Evolutionary conservation across 176 grass and related monocot species (phyloP).

Genomic region (Luzula sylvatica): DNA sequence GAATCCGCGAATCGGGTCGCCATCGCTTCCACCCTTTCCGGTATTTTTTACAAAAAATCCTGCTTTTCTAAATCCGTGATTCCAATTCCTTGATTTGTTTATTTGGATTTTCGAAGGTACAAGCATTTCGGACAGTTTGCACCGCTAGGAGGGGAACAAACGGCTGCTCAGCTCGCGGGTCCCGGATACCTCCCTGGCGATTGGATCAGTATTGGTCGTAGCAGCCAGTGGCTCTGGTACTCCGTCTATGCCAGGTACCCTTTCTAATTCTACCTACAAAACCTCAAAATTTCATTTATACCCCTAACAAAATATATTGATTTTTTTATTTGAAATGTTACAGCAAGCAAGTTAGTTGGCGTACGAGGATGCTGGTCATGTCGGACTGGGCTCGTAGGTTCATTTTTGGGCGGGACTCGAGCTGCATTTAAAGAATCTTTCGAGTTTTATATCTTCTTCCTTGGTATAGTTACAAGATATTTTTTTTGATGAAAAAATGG

Average conservation of each 20-base stretch:
- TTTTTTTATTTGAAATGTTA: not conserved
- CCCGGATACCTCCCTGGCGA: slow-evolving; percentile 31
- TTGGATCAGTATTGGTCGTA: slow-evolving; percentile 93
- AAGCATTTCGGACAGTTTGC: slow-evolving; percentile 94
- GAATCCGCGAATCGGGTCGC: slow-evolving; percentile 62
- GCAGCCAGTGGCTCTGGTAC: slow-evolving; percentile 94
- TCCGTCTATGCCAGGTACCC: slow-evolving; percentile 82
- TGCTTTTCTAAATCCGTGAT: too few relatives aligned
- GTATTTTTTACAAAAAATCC: slow-evolving; percentile 34
- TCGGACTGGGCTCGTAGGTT: slow-evolving; percentile 71
- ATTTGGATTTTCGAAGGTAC: slow-evolving; percentile 32
- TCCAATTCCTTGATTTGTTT: too few relatives aligned
- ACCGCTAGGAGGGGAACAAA: slow-evolving; percentile 87
- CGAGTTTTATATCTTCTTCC: not conserved
- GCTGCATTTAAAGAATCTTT: slow-evolving; percentile 54
- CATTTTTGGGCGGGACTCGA: slow-evolving; percentile 92
- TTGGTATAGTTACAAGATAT: not conserved
- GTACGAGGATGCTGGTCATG: slow-evolving; percentile 72
- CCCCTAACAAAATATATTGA: not conserved
- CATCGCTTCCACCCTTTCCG: slow-evolving; percentile 90
- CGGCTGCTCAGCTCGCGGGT: slow-evolving; percentile 55
- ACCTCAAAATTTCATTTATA: slow-evolving; percentile 9
- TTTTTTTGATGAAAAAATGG: slow-evolving; percentile 5
- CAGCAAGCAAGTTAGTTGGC: slow-evolving; percentile 97
- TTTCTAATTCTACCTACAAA: slow-evolving; percentile 3